Base-by-base conservation (phyloP, 305 asterid species). In the Rubia peregrina region DNA sequence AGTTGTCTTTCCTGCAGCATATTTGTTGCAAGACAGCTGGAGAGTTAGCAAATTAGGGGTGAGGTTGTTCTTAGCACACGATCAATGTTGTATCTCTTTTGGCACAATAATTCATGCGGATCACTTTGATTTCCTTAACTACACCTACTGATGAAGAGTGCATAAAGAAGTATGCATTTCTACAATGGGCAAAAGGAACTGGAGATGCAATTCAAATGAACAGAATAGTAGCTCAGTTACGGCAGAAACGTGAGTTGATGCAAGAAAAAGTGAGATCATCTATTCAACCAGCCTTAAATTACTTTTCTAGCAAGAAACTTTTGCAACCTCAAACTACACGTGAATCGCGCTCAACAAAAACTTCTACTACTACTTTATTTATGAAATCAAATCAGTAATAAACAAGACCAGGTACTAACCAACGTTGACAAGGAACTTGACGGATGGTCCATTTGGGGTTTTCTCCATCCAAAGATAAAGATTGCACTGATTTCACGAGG, bases 181-280 rank as follows among this genome's bases (percentile, higher is more conserved):
- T 86, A 85, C 77, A 87, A 85, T 65, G 96, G 94, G 76, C 98
- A 92, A 85, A 89, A 78, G 78, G 98, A 92, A 55, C 71, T 92
- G 85, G 97, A 90, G 85, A 84, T 84, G 95, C 98, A 92, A 75
- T 83, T 72, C 66, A 90, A 86, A 85, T 90, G 95, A 92, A 84
- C 80, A 86, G 85, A 17, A 17, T 90, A 70, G 84, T 82, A 21
- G 84, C 84, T 75, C 97, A 92, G 79, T 92, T 86, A 77, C 88
- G 90, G 74, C 96, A 92, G 81, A 92, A 92, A 81, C 86, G 89
- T 79, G 96, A 89, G 79, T 67, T 80, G 70, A 85, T 92, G 92
- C 97, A 92, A 80, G 97, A 90, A 78, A 90, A 87, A 63, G 89
- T 84, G 70, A 85, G 97, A 61, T 57, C 92, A 46, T 90, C 97